These are phyloP conservation scores for Castanospermum australe DNA, from an alignment of 306 rosid species.

Conservation along the genomic window DNA sequence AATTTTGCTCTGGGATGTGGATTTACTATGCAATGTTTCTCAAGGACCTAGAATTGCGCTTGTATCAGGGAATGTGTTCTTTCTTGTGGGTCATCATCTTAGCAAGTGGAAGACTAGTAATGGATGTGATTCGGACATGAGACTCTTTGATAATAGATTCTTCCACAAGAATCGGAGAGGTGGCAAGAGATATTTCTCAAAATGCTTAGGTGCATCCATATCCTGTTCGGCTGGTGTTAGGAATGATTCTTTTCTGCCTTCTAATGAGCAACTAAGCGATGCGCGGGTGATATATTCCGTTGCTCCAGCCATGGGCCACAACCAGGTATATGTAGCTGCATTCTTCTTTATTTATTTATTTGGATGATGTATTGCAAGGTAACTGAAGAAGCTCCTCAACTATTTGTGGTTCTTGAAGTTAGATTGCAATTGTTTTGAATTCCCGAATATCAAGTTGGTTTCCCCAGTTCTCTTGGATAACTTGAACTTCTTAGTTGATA, in stretches of 20 bases:
- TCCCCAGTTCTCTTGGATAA: background rate
- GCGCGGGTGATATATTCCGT: constrained; percentile 73
- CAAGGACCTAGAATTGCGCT: background rate
- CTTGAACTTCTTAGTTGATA: background rate
- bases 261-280: constrained; percentile 36
- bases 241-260: constrained; percentile 26
- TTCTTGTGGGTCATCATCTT: constrained; percentile 27
- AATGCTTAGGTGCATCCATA: constrained; percentile 25
- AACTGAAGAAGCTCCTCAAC: background rate
- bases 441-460: background rate
- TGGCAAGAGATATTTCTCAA: constrained; percentile 19
- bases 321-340: constrained; percentile 51
- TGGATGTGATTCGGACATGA: constrained; percentile 1
- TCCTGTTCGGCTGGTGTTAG: constrained; percentile 36
- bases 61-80: constrained; percentile 46
- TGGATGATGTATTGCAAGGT: background rate
- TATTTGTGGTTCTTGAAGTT: background rate
- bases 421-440: background rate
- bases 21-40: no score
- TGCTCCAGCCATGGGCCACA: constrained; percentile 97
- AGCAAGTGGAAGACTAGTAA: constrained; percentile 27
- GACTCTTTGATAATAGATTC: constrained; percentile 1
- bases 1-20: no score
- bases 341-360: background rate
- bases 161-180: constrained; percentile 28